Conservation (phyloP, 2,329 filamentous ascomycete species). For the Penicillium sp. region DNA sequence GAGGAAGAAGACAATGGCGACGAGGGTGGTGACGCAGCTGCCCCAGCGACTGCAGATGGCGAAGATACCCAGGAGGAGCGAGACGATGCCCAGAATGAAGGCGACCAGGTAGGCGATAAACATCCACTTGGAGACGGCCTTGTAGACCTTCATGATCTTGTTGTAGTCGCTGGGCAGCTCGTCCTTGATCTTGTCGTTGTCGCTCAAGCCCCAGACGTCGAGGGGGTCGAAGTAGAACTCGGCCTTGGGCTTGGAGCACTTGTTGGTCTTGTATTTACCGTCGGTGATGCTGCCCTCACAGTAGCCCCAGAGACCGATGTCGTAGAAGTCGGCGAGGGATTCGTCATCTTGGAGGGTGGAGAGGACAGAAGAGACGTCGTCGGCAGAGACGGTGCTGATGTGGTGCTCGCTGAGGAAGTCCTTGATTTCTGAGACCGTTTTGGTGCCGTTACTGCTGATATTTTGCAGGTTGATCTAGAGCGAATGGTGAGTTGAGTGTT, state of each 20-base stretch:
- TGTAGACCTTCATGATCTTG: slow-evolving; percentile 72
- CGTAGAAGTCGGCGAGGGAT: slow-evolving; percentile 75
- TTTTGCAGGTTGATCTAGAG: slow-evolving; percentile 62
- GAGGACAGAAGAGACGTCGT: slow-evolving; percentile 43
- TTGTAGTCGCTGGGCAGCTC: slow-evolving; percentile 70
- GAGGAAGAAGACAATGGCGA: slow-evolving; percentile 63
- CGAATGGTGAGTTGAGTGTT: not conserved
- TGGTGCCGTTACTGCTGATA: slow-evolving; percentile 55
- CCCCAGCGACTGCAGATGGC: slow-evolving; percentile 82
- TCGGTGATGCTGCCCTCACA: slow-evolving; percentile 67
- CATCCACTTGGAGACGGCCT: slow-evolving; percentile 77
- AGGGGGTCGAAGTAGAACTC: slow-evolving; percentile 78
- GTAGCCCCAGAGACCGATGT: slow-evolving; percentile 84
- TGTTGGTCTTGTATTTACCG: slow-evolving; percentile 54
- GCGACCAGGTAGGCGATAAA: slow-evolving; percentile 79
- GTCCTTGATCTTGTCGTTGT: slow-evolving; percentile 59
- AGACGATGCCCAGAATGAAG: slow-evolving; percentile 68
- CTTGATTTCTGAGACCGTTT: slow-evolving; percentile 33
- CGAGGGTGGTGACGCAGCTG: slow-evolving; percentile 79
- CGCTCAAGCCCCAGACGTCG: slow-evolving; percentile 64
- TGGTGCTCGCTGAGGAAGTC: slow-evolving; percentile 38
- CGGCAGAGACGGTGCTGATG: slow-evolving; percentile 39
- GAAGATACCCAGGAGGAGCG: slow-evolving; percentile 78
- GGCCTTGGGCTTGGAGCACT: slow-evolving; percentile 72
- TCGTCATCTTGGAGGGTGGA: slow-evolving; percentile 49